These are phyloP conservation scores for Cyberlindnera euphorbiae DNA, from an alignment of 805 yeast genomes.

Conservation along the genomic window DNA sequence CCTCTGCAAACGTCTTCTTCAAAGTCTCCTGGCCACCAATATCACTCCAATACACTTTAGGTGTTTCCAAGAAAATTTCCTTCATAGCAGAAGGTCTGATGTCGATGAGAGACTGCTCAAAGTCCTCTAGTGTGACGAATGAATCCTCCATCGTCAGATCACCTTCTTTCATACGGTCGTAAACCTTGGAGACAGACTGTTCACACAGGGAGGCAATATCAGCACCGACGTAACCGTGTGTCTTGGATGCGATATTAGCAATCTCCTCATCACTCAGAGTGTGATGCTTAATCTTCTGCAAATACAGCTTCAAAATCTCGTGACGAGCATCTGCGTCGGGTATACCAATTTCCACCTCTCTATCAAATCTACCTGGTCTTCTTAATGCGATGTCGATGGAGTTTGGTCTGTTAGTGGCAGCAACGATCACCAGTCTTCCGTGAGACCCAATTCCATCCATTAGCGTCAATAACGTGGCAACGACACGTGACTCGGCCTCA, in stretches of 20 bases:
- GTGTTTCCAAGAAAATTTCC: conserved; percentile 90
- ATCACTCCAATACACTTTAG: conserved; percentile 89
- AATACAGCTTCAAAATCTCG: conserved; percentile 64
- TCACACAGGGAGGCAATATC: conserved; percentile 84
- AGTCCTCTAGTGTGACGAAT: conserved; percentile 45
- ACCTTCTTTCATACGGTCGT: conserved; percentile 40
- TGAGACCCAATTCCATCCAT: conserved; percentile 73
- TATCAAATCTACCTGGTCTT: conserved; percentile 86
- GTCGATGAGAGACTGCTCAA: conserved; percentile 70
- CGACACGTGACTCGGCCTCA: conserved; percentile 86
- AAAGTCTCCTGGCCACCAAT: conserved; percentile 91
- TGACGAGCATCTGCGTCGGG: conserved; percentile 81
- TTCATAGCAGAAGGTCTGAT: conserved; percentile 96
- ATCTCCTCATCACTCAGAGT: conserved; percentile 51
- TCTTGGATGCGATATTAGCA: conserved; percentile 59
- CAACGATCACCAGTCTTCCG: conserved; percentile 62
- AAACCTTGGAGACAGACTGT: conserved; percentile 83
- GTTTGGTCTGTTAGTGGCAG: conserved; percentile 72
- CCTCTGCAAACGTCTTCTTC: conserved; percentile 78
- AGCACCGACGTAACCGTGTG: conserved; percentile 98
- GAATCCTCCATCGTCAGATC: conserved; percentile 22
- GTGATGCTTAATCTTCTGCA: conserved; percentile 48
- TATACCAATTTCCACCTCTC: conserved; percentile 84
- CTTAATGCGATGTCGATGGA: conserved; percentile 67
- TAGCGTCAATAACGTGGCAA: conserved; percentile 78